Conservation (phyloP, 345 rosid species). For the Mallotus nudiflorus region DNA sequence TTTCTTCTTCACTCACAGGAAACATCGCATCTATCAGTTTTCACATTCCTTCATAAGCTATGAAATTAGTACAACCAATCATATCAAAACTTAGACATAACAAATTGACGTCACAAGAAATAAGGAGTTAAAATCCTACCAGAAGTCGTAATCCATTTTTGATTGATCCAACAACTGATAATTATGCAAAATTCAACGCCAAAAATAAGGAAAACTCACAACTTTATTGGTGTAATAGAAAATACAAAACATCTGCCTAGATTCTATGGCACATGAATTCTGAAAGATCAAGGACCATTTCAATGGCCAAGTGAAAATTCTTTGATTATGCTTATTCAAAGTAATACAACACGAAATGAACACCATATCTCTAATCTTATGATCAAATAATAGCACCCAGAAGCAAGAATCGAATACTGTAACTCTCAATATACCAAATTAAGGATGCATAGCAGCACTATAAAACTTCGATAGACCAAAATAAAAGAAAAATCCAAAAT, state of each 20-base stretch:
- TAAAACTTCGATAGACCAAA: background rate
- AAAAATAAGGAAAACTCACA: too few relatives aligned
- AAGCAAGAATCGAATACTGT: background rate
- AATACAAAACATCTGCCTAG: too few relatives aligned
- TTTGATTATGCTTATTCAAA: background rate
- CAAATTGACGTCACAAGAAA: too few relatives aligned
- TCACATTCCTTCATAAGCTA: slow-evolving; percentile 77
- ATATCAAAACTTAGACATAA: too few relatives aligned
- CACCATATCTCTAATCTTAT: background rate
- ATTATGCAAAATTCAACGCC: too few relatives aligned
- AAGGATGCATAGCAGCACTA: background rate
- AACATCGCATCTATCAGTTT: slow-evolving; percentile 54
- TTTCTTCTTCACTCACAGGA: slow-evolving; percentile 35
- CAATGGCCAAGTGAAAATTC: background rate
- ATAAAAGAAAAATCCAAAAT: background rate
- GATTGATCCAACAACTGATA: too few relatives aligned
- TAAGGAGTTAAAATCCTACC: too few relatives aligned
- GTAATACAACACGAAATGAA: background rate
- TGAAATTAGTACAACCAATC: too few relatives aligned
- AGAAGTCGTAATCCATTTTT: too few relatives aligned
- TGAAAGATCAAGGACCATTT: background rate
- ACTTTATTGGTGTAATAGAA: too few relatives aligned
- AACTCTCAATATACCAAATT: background rate
- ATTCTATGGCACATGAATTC: background rate
- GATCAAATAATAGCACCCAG: background rate